phyloP scores from a whole-genome alignment of 1,284 basidiomycete species.

The Somion occarium region DNA sequence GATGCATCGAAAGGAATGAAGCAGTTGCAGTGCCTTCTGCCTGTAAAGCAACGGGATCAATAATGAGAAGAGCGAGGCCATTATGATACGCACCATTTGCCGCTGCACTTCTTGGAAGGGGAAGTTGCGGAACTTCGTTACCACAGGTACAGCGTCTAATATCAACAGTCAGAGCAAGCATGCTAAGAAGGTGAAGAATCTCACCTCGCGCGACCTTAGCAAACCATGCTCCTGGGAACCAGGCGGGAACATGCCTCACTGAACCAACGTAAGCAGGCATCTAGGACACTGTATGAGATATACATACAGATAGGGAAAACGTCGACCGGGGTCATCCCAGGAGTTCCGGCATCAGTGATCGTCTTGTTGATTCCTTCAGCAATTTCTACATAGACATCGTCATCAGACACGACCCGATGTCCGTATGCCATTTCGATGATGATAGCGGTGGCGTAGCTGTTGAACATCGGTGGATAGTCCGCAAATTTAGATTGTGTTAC shows the following conservation, averaged over 20 bases:
- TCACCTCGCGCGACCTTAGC: not conserved
- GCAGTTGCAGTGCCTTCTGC: not conserved
- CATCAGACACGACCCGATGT: constrained; percentile 25
- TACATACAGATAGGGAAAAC: constrained; percentile 4
- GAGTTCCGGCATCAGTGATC: constrained; percentile 44
- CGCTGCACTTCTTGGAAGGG: not conserved
- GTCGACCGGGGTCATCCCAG: constrained; percentile 25
- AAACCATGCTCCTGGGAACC: no score
- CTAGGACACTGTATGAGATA: not conserved
- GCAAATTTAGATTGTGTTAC: no score
- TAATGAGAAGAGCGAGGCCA: no score
- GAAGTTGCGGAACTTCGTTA: not conserved
- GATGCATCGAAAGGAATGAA: not conserved
- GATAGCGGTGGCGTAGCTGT: constrained; percentile 32
- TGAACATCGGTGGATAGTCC: not conserved
- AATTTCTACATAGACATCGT: constrained; percentile 24
- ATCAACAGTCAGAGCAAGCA: no score
- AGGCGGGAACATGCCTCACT: not conserved
- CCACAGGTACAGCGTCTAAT: not conserved
- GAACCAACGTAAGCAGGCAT: no score
- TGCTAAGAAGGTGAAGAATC: no score
- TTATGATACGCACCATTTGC: no score
- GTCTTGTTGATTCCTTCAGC: constrained; percentile 44
- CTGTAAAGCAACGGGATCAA: not conserved
- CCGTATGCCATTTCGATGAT: constrained; percentile 32